A percentile compares a stretch with the other conserved stretches of the same genome.
Conservation (phyloP, 2,329 filamentous ascomycete genomes). For the Penicillium aurantiogriseum region DNA sequence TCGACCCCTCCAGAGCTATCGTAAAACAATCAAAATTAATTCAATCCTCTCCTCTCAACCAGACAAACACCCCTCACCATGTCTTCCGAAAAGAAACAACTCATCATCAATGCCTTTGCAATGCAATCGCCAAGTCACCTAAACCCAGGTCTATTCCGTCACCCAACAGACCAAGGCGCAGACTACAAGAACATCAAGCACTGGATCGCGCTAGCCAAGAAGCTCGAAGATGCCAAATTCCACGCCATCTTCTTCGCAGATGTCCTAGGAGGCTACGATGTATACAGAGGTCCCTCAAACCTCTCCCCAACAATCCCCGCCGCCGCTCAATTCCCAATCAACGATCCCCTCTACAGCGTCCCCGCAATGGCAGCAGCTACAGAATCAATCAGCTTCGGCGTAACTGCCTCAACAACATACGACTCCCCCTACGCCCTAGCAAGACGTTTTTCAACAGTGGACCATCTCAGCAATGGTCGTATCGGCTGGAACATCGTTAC, state of each 20-base stretch:
- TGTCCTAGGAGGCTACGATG: slow-evolving; percentile 49
- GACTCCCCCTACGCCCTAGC: slow-evolving; percentile 57
- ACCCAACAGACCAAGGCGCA: slow-evolving; percentile 37
- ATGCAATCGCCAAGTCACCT: slow-evolving; percentile 50
- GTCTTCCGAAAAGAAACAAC: slow-evolving; percentile 33
- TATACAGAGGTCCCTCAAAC: slow-evolving; percentile 46
- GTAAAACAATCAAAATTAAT: background rate
- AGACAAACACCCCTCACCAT: background rate
- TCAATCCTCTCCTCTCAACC: background rate
- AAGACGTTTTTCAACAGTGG: slow-evolving; percentile 54
- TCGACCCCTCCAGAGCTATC: background rate
- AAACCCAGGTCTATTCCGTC: slow-evolving; percentile 44
- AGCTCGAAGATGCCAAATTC: slow-evolving; percentile 50
- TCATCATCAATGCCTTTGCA: slow-evolving; percentile 50
- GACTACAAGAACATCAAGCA: slow-evolving; percentile 46
- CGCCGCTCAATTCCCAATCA: slow-evolving; percentile 46
- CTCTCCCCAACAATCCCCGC: slow-evolving; percentile 40
- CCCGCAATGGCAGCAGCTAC: slow-evolving; percentile 50
- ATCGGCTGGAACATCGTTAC: slow-evolving; percentile 57
- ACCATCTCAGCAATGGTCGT: slow-evolving; percentile 53
- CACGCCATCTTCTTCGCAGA: slow-evolving; percentile 55
- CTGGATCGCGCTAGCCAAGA: slow-evolving; percentile 50
- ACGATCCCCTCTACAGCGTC: slow-evolving; percentile 44
- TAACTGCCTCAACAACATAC: slow-evolving; percentile 56
- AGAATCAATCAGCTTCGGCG: slow-evolving; percentile 50